Evolutionary conservation across 2,329 filamentous ascomycete genomes (phyloP).

Genomic region (Ramularia endophylla): DNA sequence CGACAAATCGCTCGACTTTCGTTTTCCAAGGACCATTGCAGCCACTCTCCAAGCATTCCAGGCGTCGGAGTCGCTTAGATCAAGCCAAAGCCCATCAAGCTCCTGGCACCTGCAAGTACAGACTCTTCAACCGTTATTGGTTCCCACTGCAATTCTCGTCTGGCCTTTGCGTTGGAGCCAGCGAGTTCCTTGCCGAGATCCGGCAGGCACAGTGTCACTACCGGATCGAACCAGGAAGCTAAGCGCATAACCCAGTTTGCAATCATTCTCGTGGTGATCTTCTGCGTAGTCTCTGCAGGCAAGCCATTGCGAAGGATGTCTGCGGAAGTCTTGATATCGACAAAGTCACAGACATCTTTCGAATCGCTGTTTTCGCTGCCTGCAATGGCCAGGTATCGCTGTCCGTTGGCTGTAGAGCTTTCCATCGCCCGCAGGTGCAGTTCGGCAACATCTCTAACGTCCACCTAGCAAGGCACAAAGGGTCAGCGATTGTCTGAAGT

Average conservation of each 20-base stretch:
- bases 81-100: slow-evolving; percentile 13
- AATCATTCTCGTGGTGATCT: slow-evolving; percentile 12
- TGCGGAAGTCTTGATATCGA: slow-evolving; percentile 9
- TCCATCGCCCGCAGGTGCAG: slow-evolving; percentile 11
- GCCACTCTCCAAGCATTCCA: too few species aligned
- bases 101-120: slow-evolving; percentile 13
- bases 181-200: slow-evolving; percentile 17
- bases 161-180: slow-evolving; percentile 14
- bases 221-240: slow-evolving; percentile 17
- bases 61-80: not conserved
- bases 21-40: too few species aligned
- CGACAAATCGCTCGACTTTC: too few species aligned
- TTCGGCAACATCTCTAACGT: slow-evolving; percentile 11
- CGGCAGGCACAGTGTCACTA: slow-evolving; percentile 15
- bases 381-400: slow-evolving; percentile 12
- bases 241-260: slow-evolving; percentile 18
- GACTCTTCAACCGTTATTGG: slow-evolving; percentile 12
- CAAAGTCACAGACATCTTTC: slow-evolving; percentile 12
- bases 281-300: slow-evolving; percentile 13
- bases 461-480: too few species aligned
- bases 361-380: slow-evolving; percentile 1
- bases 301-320: slow-evolving; percentile 12
- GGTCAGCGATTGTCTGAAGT: not conserved
- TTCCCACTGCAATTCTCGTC: slow-evolving; percentile 12
- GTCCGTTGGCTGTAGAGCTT: slow-evolving; percentile 6